Evolutionary conservation across 192 early-diverging fungal species (phyloP), one percentile per base, ranked within the genome.

Genomic region (Thoreauomyces humboldtii): DNA sequence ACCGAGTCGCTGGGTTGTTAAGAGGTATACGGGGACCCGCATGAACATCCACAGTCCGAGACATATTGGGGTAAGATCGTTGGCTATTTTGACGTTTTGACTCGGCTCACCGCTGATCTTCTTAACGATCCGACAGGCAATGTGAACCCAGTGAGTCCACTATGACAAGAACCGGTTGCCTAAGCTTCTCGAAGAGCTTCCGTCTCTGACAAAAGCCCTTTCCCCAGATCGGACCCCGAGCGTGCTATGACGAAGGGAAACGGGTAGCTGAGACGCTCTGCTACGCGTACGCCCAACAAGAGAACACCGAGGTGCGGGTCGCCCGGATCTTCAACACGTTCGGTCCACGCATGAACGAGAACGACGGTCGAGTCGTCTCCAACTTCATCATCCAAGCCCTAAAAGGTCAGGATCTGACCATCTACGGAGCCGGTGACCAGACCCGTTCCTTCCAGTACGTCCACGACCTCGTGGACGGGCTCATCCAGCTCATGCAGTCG

Each of bases 181-280:
- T n/a, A n/a, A n/a, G n/a, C n/a, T n/a, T n/a, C n/a, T n/a, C n/a
- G n/a, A n/a, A n/a, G n/a, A n/a, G n/a, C n/a, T n/a, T n/a, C n/a
- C n/a, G n/a, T n/a, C n/a, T n/a, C n/a, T n/a, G n/a, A n/a, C n/a
- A 42, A 42, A 42, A 87, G 61, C 84, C n/a, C n/a, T 52, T 52
- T 4, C 6, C 15, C 27, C 27, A 87, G 43, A 91, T 91, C 58
- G 91, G 91, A 33, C 89, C 89, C 14, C 72, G 91, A 44, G 89
- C 89, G 2, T 92, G 91, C 66, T 92, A 92, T 70, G 91, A 92
- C 47, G 91, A 92, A 73, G 91, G 89, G 35, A 92, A 92, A 61
- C 81, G 91, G 34, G 84, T 89, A 27, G 88, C 89, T n/a, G 91
- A 92, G 50, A 91, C 91, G 0, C 66, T 92, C 29, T 86, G 88